A percentile compares a stretch with the other conserved stretches of the same genome.
These are phyloP conservation scores for Beauveria varroae DNA, from an alignment of 2,329 filamentous ascomycete genomes.

Conservation along the genomic window DNA sequence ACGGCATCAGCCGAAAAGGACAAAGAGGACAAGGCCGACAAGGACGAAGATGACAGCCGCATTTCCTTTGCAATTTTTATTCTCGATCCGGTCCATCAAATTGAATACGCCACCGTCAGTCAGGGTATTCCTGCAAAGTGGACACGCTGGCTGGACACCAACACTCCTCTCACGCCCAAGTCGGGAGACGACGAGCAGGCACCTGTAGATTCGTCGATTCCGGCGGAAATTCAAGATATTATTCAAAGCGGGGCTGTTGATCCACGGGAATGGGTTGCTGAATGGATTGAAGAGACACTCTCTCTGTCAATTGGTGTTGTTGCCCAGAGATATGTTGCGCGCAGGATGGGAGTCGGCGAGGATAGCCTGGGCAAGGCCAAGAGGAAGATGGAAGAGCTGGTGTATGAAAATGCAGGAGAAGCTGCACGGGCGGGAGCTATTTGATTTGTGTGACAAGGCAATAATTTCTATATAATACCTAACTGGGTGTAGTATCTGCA, in stretches of 20 bases:
- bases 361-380: conserved; percentile 57
- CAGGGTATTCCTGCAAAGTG: conserved; percentile 79
- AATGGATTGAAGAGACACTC: conserved; percentile 90
- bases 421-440: conserved; percentile 51
- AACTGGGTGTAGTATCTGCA: conserved; percentile 5
- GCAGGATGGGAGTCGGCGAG: conserved; percentile 92
- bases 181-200: conserved; percentile 40
- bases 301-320: conserved; percentile 73
- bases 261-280: conserved; percentile 91
- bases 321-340: conserved; percentile 89
- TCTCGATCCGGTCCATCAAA: conserved; percentile 83
- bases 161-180: conserved; percentile 47
- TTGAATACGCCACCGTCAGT: conserved; percentile 75
- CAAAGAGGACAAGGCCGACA: conserved; percentile 44
- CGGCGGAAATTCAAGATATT: conserved; percentile 82
- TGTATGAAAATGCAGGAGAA: conserved; percentile 52
- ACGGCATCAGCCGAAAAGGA: conserved; percentile 45
- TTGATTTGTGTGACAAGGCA: conserved; percentile 19
- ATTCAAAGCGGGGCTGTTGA: conserved; percentile 71
- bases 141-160: conserved; percentile 85
- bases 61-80: conserved; percentile 72
- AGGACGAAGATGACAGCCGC: conserved; percentile 50
- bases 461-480: conserved; percentile 1
- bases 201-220: conserved; percentile 37
- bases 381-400: conserved; percentile 48